Conservation (phyloP, 2,329 filamentous ascomycete species). For the Aulographum hederae region DNA sequence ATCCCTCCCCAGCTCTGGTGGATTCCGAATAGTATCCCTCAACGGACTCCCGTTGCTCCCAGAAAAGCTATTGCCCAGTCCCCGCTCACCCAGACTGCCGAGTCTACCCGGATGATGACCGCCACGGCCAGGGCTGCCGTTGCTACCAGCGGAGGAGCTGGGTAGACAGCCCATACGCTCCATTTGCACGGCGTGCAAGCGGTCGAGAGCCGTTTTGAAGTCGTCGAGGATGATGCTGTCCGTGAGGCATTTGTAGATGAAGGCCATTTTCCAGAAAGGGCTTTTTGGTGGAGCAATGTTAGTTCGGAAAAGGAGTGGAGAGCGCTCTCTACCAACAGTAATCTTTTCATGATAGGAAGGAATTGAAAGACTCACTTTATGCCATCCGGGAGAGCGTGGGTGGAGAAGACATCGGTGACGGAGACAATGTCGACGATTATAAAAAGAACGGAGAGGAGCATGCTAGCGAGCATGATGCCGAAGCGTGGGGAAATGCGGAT, state of each 20-base stretch:
- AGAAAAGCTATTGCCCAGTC: too few species aligned
- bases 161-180: constrained; percentile 19
- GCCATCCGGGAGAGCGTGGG: constrained; percentile 23
- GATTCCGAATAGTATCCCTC: too few species aligned
- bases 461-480: constrained; percentile 40
- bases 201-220: constrained; percentile 41
- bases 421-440: constrained; percentile 42
- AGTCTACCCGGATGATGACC: too few species aligned
- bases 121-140: too few species aligned
- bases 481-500: constrained; percentile 45
- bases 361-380: too few species aligned
- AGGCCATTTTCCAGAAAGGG: constrained; percentile 46
- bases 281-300: too few species aligned
- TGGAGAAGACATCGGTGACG: constrained; percentile 31
- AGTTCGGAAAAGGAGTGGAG: too few species aligned
- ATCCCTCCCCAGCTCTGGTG: too few species aligned
- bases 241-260: constrained; percentile 49
- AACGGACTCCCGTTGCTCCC: too few species aligned
- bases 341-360: too few species aligned
- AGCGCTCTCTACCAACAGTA: too few species aligned
- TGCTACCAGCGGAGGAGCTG: constrained; percentile 10
- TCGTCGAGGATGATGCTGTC: constrained; percentile 50
- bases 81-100: too few species aligned
- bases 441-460: constrained; percentile 42
- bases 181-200: constrained; percentile 25